Evolutionary conservation across 768 basidiomycete species (phyloP), one percentile per base, ranked within the genome.

Genomic region (Suillus lakei): DNA sequence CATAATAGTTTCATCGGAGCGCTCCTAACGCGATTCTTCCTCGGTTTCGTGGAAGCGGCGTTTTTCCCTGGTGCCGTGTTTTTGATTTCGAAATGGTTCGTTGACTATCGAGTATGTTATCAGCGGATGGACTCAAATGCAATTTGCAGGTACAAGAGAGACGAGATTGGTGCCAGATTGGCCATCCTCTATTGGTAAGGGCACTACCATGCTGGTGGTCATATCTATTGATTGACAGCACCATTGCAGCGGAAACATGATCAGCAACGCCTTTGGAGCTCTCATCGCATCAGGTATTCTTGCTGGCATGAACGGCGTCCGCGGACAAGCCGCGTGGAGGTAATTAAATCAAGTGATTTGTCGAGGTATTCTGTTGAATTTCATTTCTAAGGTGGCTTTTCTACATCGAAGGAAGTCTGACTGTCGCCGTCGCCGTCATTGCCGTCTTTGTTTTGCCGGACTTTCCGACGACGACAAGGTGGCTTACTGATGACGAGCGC

Each of bases 221-320:
- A 10, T 9, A 39, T 18, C 8, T 38, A 10, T 38, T 30, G 23
- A 26, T 39, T 10, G 16, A 16, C 36, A 23, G 15, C 8, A 39
- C 8, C 23, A 16, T 58, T 58, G 4, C 55, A 58, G 55, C 68
- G 84, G 85, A 41, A 84, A 82, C 62, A 73, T 86, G 38, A 82
- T 85, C 63, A 81, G 80, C 16, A 88, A 87, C 74, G 87, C 86
- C 9, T 87, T 88, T 66, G 86, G 86, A 2, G 77, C 83, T 6
- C 74, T 86, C 43, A 74, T 86, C 50, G 83, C 84, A 21, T 81
- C 82, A 3, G 84, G 80, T 13, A 83, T 85, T 61, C 74, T 86
- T 53, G 73, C 71, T 16, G 76, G 74, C 5, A 84, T 88, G 82
- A 76, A 87, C 44, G 83, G 82, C 38, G 75, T 71, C 44, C 79